A percentile compares a stretch with the other conserved stretches of the same genome.
Evolutionary conservation across 805 yeast species (phyloP).

Genomic region (Sugiyamaella smithiae): DNA sequence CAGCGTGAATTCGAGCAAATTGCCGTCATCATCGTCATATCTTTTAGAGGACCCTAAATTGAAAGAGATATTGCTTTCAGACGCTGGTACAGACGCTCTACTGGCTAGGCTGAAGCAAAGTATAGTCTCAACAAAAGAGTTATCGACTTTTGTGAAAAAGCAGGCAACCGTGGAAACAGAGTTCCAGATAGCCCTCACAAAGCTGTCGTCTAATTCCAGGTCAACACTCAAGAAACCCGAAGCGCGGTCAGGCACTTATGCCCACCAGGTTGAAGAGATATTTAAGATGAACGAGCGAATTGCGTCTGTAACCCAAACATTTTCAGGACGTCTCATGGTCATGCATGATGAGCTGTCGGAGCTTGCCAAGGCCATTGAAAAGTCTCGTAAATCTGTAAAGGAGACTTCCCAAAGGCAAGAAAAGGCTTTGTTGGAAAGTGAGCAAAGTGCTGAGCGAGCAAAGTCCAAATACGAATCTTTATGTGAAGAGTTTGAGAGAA

Average conservation of each 20-base stretch:
- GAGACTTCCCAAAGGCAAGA: slow-evolving; percentile 82
- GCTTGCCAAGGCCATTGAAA: slow-evolving; percentile 63
- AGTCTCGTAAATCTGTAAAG: slow-evolving; percentile 70
- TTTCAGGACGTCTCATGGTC: slow-evolving; percentile 71
- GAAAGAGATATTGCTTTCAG: slow-evolving; percentile 35
- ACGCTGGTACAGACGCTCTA: slow-evolving; percentile 67
- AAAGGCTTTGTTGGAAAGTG: slow-evolving; percentile 80
- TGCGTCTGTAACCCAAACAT: slow-evolving; percentile 67
- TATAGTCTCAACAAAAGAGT: slow-evolving; percentile 79
- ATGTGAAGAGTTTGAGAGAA: slow-evolving; percentile 82
- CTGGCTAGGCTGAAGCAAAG: slow-evolving; percentile 74
- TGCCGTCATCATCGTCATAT: slow-evolving; percentile 14
- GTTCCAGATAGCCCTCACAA: slow-evolving; percentile 68
- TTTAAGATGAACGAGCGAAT: slow-evolving; percentile 76
- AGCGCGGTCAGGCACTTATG: slow-evolving; percentile 64
- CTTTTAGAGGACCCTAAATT: slow-evolving; percentile 36
- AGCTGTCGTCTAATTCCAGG: slow-evolving; percentile 59
- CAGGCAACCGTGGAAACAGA: slow-evolving; percentile 77
- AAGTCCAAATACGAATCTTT: slow-evolving; percentile 70
- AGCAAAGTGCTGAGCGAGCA: slow-evolving; percentile 83
- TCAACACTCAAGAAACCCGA: slow-evolving; percentile 47
- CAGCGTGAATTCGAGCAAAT: not conserved
- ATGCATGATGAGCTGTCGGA: slow-evolving; percentile 85
- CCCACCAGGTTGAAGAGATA: slow-evolving; percentile 61
- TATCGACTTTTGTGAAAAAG: slow-evolving; percentile 71